A percentile compares a stretch with the other conserved stretches of the same genome.
Evolutionary conservation across 257 asterid genomes (phyloP).

Genomic region (Solanum medicagineum): DNA sequence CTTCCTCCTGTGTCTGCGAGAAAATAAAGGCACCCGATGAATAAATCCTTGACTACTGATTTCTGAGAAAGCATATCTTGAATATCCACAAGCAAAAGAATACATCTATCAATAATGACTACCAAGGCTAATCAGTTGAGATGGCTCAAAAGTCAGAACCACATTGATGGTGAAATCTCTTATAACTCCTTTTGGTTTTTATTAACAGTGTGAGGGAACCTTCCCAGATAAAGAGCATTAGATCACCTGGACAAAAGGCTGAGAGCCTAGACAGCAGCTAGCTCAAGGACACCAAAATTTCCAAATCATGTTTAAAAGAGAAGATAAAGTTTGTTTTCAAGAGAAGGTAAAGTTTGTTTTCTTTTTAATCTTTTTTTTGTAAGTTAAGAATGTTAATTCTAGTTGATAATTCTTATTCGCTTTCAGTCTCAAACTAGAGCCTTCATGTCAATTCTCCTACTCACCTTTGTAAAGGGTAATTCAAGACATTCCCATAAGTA

Average conservation of each 20-base stretch:
- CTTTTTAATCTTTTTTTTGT: neutral
- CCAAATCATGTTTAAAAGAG: neutral
- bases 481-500: neutral
- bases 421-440: neutral
- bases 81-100: neutral
- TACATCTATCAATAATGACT: neutral
- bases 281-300: neutral
- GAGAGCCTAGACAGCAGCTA: neutral
- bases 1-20: neutral
- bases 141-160: neutral
- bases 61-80: neutral
- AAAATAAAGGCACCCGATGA: neutral
- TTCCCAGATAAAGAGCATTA: neutral
- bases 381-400: neutral
- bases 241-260: neutral
- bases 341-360: neutral
- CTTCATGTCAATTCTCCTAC: neutral
- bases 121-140: neutral
- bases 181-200: neutral
- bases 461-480: neutral
- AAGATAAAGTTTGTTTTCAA: neutral
- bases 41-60: neutral
- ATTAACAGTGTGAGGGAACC: neutral
- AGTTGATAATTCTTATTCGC: neutral
- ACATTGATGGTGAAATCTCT: neutral